Base-by-base conservation (phyloP, 1,284 basidiomycete species). In the Microbotryum saponariae region DNA sequence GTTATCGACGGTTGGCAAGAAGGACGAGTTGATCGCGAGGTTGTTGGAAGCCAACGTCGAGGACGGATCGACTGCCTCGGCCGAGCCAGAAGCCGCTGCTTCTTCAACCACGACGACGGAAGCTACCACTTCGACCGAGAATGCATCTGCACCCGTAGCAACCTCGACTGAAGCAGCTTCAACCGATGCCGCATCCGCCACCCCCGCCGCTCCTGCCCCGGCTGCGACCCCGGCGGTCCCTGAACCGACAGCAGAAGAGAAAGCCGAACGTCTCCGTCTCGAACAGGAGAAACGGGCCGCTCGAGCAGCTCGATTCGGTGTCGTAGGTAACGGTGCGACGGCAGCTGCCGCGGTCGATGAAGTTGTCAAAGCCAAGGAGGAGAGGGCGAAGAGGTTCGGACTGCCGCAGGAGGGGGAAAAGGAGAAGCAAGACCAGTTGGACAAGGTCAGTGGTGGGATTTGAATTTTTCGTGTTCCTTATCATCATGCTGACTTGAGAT, bases 21-120 rank as follows among this genome's bases (percentile, higher is more conserved):
- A 78, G 69, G 76, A 76, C 52, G 77, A 78, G 25, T 68, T 78
- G 10, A 65, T 78, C 62, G 73, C 76, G 45, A 73, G 77, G 20
- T 66, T 78, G 29, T 45, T 76, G 48, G 74, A 75, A 8, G 25
- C 51, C 55, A 50, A 50, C 3, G 20, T 21, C 48, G 33, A 25
- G 3, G 14, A 53, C 16, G n/a, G 20, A 20, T 29, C 23, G 9
- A 16, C n/a, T 53, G 25, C 51, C 27, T 5, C 48, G 2, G 14
- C n/a, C 10, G 21, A 21, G 48, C 21, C 48, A 16, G 51, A 27
- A 62, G 65, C 47, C 21, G 37, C 16, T 42, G 37, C 37, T 16
- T 56, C 31, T 54, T 54, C 12, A 44, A 57, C 2, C 3, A 52
- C 21, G 27, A 49, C 6, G 45, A 33, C 18, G 60, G 52, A 27